Evolutionary conservation across 257 asterid species (phyloP).

Genomic region (Cordia subcordata): DNA sequence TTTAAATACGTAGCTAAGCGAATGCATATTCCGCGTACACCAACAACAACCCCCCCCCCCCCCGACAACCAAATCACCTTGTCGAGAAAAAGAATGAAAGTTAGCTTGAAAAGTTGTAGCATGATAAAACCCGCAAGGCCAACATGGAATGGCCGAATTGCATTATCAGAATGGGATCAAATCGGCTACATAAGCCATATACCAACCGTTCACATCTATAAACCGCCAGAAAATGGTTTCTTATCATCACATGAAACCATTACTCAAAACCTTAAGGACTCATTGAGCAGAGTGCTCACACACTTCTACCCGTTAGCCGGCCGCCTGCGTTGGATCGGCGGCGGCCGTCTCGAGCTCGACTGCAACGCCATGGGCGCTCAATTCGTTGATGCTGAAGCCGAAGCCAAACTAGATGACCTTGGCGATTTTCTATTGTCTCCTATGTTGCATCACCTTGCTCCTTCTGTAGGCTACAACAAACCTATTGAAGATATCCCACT

Average conservation of each 20-base stretch:
- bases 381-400: slow-evolving; percentile 43
- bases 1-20: too few species aligned
- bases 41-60: too few species aligned
- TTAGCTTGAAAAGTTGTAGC: slow-evolving; percentile 32
- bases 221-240: slow-evolving; percentile 10
- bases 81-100: slow-evolving; percentile 22
- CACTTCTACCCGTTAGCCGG: slow-evolving; percentile 60
- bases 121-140: slow-evolving; percentile 49
- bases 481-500: background rate
- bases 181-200: slow-evolving; percentile 50
- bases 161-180: slow-evolving; percentile 45
- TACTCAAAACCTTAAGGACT: slow-evolving; percentile 10
- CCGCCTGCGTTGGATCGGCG: slow-evolving; percentile 36
- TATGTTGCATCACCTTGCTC: slow-evolving; percentile 33
- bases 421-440: slow-evolving; percentile 49
- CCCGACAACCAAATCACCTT: too few species aligned
- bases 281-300: slow-evolving; percentile 39
- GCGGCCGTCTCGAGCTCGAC: slow-evolving; percentile 53
- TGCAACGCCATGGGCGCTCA: slow-evolving; percentile 46
- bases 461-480: background rate
- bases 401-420: slow-evolving; percentile 37
- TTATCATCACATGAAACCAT: slow-evolving; percentile 6
- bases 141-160: slow-evolving; percentile 31
- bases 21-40: too few species aligned
- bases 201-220: slow-evolving; percentile 51